Percentiles rank a stretch among this genome's conserved stretches.
These are phyloP conservation scores for Amphirosellinia nigrospora DNA, from an alignment of 495 filamentous ascomycete species.

Conservation along the genomic window DNA sequence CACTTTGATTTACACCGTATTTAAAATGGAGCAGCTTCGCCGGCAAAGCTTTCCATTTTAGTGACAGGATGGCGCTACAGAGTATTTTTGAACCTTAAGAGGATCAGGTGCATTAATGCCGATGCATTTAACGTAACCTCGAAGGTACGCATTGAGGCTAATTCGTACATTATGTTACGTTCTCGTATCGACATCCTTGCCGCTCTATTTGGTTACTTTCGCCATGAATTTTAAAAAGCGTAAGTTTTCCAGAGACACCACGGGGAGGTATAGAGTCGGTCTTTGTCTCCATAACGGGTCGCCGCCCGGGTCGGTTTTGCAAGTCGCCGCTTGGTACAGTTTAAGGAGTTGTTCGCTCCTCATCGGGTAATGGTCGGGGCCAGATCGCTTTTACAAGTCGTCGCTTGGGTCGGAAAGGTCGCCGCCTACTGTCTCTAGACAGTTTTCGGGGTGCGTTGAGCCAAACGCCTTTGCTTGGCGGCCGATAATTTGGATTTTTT, in stretches of 20 bases:
- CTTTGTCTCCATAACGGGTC: neutral
- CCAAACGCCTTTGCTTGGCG: too few species aligned
- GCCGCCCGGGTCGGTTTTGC: neutral
- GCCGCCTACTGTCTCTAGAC: too few species aligned
- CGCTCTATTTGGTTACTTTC: neutral
- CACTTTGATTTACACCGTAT: too few species aligned
- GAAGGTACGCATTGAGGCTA: neutral
- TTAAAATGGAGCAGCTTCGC: too few species aligned
- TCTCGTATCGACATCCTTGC: too few species aligned
- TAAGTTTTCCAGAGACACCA: neutral
- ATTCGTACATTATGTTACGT: neutral
- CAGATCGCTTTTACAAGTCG: neutral
- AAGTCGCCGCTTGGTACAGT: neutral
- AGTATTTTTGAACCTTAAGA: neutral
- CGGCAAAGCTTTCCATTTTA: too few species aligned
- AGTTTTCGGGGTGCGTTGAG: too few species aligned
- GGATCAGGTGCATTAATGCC: neutral
- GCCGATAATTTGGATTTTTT: too few species aligned
- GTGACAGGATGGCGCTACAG: too few species aligned
- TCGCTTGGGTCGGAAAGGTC: too few species aligned
- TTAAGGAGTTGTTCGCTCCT: neutral
- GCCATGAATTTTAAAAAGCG: neutral
- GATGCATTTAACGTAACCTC: neutral
- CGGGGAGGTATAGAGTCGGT: neutral
- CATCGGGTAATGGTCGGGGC: neutral